Evolutionary conservation across 352 stramenopile species (phyloP).

Genomic region (Lagenidium sp.): DNA sequence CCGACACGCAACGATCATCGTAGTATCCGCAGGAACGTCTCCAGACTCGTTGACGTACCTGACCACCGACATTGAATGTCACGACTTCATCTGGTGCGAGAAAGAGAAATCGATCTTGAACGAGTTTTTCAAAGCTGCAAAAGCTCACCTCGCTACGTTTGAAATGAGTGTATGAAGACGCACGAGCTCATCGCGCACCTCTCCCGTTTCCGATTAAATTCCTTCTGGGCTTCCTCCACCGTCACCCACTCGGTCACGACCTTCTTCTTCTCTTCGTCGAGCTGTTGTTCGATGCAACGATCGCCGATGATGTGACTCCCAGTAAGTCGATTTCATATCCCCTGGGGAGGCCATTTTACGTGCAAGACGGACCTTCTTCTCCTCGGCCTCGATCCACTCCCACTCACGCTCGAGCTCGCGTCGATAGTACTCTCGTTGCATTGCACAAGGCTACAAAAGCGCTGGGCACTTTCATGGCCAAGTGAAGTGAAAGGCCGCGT

Average conservation of each 20-base stretch:
- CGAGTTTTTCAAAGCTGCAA: constrained; percentile 48
- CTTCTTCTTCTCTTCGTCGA: constrained; percentile 69
- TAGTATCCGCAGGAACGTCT: not conserved
- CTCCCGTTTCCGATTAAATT: constrained; percentile 48
- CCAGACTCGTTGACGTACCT: constrained; percentile 2
- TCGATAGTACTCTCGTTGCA: constrained; percentile 41
- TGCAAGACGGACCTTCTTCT: constrained; percentile 63
- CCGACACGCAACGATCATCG: not conserved
- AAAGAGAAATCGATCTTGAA: constrained; percentile 49
- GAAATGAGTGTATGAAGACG: not conserved
- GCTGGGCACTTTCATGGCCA: too few relatives aligned
- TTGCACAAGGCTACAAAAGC: not conserved
- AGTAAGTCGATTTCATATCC: too few relatives aligned
- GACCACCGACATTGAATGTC: constrained; percentile 60
- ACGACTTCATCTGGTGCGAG: constrained; percentile 34
- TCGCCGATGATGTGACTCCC: too few relatives aligned
- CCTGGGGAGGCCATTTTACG: too few relatives aligned
- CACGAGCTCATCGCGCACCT: constrained; percentile 20
- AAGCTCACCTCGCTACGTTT: not conserved
- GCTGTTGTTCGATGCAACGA: too few relatives aligned
- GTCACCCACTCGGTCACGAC: constrained; percentile 59
- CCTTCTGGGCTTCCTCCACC: constrained; percentile 54
- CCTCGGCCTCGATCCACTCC: constrained; percentile 37
- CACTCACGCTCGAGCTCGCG: constrained; percentile 58
- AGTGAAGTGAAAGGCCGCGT: constrained; percentile 1